Evolutionary conservation across 208 protist species (phyloP), one percentile per base, ranked within the genome.

Genomic region (Trypanosoma platydactyli): DNA sequence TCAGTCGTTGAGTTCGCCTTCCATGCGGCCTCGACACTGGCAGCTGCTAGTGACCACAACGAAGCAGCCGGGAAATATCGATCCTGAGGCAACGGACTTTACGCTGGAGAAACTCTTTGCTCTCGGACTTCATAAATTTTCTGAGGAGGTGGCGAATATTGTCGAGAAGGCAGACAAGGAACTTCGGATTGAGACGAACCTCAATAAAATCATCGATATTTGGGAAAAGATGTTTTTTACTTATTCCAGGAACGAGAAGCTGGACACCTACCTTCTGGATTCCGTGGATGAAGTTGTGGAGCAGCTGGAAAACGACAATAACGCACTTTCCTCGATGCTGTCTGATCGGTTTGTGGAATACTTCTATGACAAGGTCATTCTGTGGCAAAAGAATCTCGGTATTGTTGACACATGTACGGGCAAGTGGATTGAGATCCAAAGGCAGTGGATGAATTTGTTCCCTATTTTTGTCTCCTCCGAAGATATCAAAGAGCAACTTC

Each of bases 381-480:
- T 80, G 24, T 99, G 98, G 97, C 96, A 99, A 76, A 93, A 89
- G 57, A 96, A 96, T 61, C 87, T 99, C 9, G 94, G 94, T 15
- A 86, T 88, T 0, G 97, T 99, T 15, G 97, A 98, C 68, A 97
- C 92, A 9, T 98, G 98, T 71, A 97, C 98, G 6, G 87, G 73
- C 30, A 95, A 98, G 68, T 98, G 96, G 92, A 73, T 98, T 22
- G 89, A 98, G 22, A 98, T 99, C 48, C 97, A 99, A 80, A 80
- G 93, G 27, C 95, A 98, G 68, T 99, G 98, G 98, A 86, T 88
- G 77, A 98, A 99, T 67, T 80, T 99, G 38, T 98, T 98, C 76
- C 94, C 95, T 44, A 99, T 99, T 68, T 99, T 99, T 77, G 95
- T 99, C 41, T 90, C 97, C 15, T 99, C 97, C 25, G 95, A 95